Evolutionary conservation across 495 filamentous ascomycete species (phyloP), one percentile per base, ranked within the genome.

Genomic region (Podospora conica): DNA sequence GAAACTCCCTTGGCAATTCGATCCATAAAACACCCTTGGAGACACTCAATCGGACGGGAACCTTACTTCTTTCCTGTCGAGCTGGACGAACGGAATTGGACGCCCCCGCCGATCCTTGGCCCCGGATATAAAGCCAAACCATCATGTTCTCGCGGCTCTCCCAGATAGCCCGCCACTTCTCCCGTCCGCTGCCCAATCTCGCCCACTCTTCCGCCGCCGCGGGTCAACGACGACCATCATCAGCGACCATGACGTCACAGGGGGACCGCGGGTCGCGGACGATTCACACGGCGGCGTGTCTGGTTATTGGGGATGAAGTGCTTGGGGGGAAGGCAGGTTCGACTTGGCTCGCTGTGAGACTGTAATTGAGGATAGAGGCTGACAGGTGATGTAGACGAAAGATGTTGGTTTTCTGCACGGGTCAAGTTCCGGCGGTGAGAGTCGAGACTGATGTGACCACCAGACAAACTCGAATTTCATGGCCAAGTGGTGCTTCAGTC

Each of bases 261-360:
- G 74, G 79, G 28, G 82, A 86, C 67, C 77, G 82, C 65, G 81
- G 81, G 60, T 84, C 83, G 69, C 82, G 81, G 58, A 86, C 82
- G 65, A 95, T 96, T 65, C 87, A 92, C 72, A 97, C 94, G 58
- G 95, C 95, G 28, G 95, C 91, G 65, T 96, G 92, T 73, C 79
- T 98, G 57, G 92, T 98, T 68, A 98, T 98, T 69, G 95, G 95
- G 22, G 94, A 98, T 77, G 95, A 98, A 74, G 91, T 98, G 4
- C 83, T 98, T 3, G 92, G 91, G n/a, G 95, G 95, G 67, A 98
- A 98, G 89, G 94, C 91, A 72, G 55, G 79, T 73, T 25, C 2
- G 21, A 18, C 15, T 7, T 25, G 9, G 54, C 55, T 29, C 6
- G 53, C 10, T 23, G 24, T 53, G 9, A 28, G 9, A 28, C 23